A percentile compares a stretch with the other conserved stretches of the same genome.
Evolutionary conservation across 2,329 filamentous ascomycete species (phyloP).

Genomic region (Trichoderma guizhouense): DNA sequence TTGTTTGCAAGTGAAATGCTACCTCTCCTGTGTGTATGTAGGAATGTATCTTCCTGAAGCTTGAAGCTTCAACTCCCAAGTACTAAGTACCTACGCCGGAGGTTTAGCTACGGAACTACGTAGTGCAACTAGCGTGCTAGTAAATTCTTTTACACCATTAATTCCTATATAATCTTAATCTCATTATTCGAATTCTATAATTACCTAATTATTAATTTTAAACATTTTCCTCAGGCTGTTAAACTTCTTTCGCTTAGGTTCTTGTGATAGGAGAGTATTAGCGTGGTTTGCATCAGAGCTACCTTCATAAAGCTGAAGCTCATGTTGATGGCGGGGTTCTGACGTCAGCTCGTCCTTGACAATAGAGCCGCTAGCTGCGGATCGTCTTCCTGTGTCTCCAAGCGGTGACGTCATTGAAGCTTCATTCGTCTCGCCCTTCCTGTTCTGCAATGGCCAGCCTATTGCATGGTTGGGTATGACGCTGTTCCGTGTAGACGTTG

Average conservation of each 20-base stretch:
- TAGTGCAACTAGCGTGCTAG: neutral
- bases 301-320: neutral
- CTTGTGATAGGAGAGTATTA: neutral
- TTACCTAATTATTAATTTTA: slow-evolving; percentile 11
- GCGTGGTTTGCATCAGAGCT: neutral
- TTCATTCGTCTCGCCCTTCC: slow-evolving; percentile 5
- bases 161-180: neutral
- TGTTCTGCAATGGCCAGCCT: slow-evolving; percentile 35
- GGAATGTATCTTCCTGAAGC: neutral
- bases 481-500: slow-evolving; percentile 43
- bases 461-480: slow-evolving; percentile 29
- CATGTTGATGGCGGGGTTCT: neutral
- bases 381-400: neutral
- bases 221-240: slow-evolving; percentile 15
- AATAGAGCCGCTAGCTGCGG: slow-evolving; percentile 6
- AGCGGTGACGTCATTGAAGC: slow-evolving; percentile 5
- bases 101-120: neutral
- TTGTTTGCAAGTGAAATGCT: slow-evolving; percentile 8
- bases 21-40: neutral
- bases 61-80: neutral
- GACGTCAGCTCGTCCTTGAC: neutral
- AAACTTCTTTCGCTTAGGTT: slow-evolving; percentile 16
- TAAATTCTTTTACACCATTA: neutral
- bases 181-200: neutral
- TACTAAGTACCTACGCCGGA: neutral